Evolutionary conservation across 495 filamentous ascomycete species (phyloP).

Genomic region (Amorphotheca resinae): DNA sequence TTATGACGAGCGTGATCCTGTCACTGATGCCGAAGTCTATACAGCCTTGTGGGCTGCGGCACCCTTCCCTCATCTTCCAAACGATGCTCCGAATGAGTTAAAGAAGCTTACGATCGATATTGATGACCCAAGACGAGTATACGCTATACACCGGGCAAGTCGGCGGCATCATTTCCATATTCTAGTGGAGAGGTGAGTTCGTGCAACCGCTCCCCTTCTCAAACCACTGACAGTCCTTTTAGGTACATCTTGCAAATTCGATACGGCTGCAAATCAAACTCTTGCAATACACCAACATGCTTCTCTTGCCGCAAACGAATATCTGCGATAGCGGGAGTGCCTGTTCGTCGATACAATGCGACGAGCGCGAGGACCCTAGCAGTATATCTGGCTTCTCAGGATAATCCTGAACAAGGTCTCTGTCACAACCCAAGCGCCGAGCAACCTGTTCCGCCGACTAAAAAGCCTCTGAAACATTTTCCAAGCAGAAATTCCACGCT

Average conservation of each 20-base stretch:
- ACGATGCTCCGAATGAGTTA: constrained; percentile 39
- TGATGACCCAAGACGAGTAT: constrained; percentile 39
- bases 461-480: neutral
- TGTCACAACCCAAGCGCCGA: constrained; percentile 41
- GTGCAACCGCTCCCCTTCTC: neutral
- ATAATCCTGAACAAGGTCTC: constrained; percentile 61
- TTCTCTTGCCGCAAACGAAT: constrained; percentile 61
- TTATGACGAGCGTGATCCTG: constrained; percentile 23
- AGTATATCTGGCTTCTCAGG: constrained; percentile 63
- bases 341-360: constrained; percentile 57
- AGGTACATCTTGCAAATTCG: constrained; percentile 80
- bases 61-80: constrained; percentile 36
- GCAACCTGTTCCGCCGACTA: constrained; percentile 24
- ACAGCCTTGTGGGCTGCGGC: constrained; percentile 39
- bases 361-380: constrained; percentile 68
- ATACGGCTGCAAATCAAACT: constrained; percentile 59
- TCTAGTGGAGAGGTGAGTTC: constrained; percentile 39
- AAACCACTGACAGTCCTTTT: constrained; percentile 6
- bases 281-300: constrained; percentile 67
- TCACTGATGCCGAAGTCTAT: constrained; percentile 22
- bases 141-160: constrained; percentile 37
- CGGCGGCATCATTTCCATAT: constrained; percentile 40
- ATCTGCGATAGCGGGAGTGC: constrained; percentile 37
- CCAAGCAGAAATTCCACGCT: neutral
- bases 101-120: constrained; percentile 35